Evolutionary conservation across 345 rosid genomes (phyloP).

Genomic region (Microthlaspi erraticum): DNA sequence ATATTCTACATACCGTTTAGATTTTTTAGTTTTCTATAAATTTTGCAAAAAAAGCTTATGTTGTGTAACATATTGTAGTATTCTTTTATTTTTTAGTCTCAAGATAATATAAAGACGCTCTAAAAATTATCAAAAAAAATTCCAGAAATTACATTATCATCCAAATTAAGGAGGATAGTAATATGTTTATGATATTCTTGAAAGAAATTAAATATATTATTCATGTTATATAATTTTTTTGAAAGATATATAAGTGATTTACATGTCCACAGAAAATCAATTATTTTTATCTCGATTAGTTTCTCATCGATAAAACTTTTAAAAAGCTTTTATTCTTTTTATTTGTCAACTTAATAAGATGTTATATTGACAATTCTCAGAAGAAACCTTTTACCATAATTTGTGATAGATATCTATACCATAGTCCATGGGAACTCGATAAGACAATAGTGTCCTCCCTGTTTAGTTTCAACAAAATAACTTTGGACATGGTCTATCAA

Average conservation of each 20-base stretch:
- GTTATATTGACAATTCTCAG: background rate
- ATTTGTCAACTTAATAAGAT: background rate
- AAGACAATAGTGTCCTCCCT: background rate
- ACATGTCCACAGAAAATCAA: too few relatives aligned
- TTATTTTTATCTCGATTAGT: too few relatives aligned
- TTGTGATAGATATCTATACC: background rate
- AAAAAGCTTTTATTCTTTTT: background rate
- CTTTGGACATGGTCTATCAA: too few relatives aligned
- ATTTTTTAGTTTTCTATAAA: background rate
- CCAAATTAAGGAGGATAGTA: background rate
- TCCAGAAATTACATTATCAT: background rate
- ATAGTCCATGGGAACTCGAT: background rate
- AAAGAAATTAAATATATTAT: too few relatives aligned
- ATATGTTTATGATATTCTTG: too few relatives aligned
- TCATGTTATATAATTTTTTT: too few relatives aligned
- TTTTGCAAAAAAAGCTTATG: too few relatives aligned
- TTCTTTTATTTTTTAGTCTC: background rate
- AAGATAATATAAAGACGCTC: background rate
- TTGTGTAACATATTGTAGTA: too few relatives aligned
- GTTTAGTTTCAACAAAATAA: too few relatives aligned
- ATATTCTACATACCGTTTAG: background rate
- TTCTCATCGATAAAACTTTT: background rate
- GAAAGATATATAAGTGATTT: background rate
- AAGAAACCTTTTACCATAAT: slow-evolving; percentile 6
- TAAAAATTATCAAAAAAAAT: background rate